A percentile compares a stretch with the other conserved stretches of the same genome.
Evolutionary conservation across 139 green algal genomes (phyloP).

Genomic region (Choricystis sp.): DNA sequence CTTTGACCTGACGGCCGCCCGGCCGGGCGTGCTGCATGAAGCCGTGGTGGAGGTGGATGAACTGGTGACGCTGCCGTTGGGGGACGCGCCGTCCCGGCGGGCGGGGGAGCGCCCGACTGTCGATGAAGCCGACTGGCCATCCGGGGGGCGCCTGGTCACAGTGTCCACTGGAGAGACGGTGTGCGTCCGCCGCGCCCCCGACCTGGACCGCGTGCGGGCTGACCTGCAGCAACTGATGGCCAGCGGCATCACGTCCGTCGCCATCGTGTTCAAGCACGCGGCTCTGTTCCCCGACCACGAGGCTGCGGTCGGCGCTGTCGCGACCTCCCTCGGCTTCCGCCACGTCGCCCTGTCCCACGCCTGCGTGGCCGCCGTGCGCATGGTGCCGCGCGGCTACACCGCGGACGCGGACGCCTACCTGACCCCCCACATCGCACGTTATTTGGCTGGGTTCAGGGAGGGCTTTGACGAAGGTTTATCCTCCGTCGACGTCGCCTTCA

Average conservation of each 20-base stretch:
- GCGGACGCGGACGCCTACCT: slow-evolving; percentile 90
- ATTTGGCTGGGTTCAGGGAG: slow-evolving; percentile 54
- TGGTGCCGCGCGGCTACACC: slow-evolving; percentile 92
- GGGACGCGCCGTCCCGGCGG: slow-evolving; percentile 15
- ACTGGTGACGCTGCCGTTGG: slow-evolving; percentile 59
- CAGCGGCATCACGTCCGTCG: slow-evolving; percentile 61
- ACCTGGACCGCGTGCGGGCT: slow-evolving; percentile 33
- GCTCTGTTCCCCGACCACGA: slow-evolving; percentile 84
- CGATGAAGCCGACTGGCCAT: neutral
- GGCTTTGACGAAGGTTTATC: slow-evolving; percentile 69
- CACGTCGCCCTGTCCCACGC: slow-evolving; percentile 62
- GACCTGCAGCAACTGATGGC: slow-evolving; percentile 30
- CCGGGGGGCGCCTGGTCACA: slow-evolving; percentile 7
- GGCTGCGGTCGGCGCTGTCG: slow-evolving; percentile 44
- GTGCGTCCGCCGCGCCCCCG: slow-evolving; percentile 32
- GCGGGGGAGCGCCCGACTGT: slow-evolving; percentile 4
- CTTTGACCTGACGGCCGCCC: slow-evolving; percentile 70
- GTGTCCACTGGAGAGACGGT: slow-evolving; percentile 65
- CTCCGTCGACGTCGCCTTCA: slow-evolving; percentile 48
- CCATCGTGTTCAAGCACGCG: slow-evolving; percentile 86
- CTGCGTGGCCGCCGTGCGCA: slow-evolving; percentile 93
- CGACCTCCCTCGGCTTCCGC: slow-evolving; percentile 50
- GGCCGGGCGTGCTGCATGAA: slow-evolving; percentile 50
- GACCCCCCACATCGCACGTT: slow-evolving; percentile 70
- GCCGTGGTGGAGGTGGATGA: slow-evolving; percentile 80